Evolutionary conservation across 257 asterid species (phyloP).

Genomic region (Nicotiana sylvestris): DNA sequence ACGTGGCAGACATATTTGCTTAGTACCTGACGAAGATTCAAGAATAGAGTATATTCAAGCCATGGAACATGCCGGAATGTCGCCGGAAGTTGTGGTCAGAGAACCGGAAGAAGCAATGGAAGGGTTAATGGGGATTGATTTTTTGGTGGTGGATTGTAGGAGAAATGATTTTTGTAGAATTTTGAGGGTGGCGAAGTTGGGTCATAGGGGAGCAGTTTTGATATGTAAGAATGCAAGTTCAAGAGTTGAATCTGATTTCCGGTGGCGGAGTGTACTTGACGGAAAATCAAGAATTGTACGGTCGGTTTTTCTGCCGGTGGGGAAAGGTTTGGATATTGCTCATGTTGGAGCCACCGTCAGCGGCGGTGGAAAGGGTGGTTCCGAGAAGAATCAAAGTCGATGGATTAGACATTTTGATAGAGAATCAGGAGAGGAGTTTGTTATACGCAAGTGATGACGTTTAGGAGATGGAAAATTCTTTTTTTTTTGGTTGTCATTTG

Average conservation of each 20-base stretch:
- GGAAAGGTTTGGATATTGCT: conserved; percentile 72
- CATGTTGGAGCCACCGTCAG: conserved; percentile 55
- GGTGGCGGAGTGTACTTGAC: conserved; percentile 58
- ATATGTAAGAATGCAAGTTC: conserved; percentile 70
- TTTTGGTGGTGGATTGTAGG: conserved; percentile 62
- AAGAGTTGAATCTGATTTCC: conserved; percentile 37
- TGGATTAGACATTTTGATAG: conserved; percentile 62
- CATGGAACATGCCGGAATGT: conserved; percentile 40
- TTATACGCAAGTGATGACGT: conserved; percentile 11
- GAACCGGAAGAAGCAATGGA: conserved; percentile 40
- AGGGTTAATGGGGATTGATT: conserved; percentile 52
- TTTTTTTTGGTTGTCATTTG: background rate
- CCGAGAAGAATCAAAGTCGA: conserved; percentile 25
- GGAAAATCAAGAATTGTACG: conserved; percentile 57
- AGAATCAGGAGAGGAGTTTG: conserved; percentile 58
- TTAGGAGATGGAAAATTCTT: background rate
- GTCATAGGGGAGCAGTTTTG: conserved; percentile 73
- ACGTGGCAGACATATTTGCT: conserved; percentile 64
- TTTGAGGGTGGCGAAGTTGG: conserved; percentile 52
- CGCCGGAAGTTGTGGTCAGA: conserved; percentile 38
- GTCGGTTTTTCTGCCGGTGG: conserved; percentile 77
- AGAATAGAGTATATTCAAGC: conserved; percentile 36
- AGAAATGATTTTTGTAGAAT: conserved; percentile 39
- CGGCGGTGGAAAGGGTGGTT: conserved; percentile 29
- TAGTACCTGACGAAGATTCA: conserved; percentile 58